Base-by-base conservation (phyloP, 2,329 filamentous ascomycete species). In the Microcyclospora tardicrescens region DNA sequence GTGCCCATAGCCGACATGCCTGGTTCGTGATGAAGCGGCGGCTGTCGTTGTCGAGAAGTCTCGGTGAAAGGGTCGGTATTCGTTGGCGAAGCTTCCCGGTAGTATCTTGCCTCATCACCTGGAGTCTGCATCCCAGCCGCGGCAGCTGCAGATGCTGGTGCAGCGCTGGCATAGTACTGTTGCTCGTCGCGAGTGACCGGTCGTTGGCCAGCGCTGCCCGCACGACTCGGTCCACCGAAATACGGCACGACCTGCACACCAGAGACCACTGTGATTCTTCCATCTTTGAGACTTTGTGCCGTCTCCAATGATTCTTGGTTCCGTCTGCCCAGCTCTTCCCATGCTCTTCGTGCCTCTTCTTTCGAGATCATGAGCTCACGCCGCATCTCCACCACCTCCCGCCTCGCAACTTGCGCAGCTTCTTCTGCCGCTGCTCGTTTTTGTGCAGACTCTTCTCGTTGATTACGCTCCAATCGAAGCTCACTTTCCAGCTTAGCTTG, bases 351-450 rank as follows among this genome's bases (percentile, higher is more conserved):
- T 8, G 91, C 89, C 61, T 98, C 91, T 51, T 95, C 89, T 56
- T 94, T 95, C 30, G 87, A 93, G 44, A 98, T 98, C 52, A 82
- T 75, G 30, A 96, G 69, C 62, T 98, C 91, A 46, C 91, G 84
- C 51, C 82, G 81, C 81, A 94, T 86, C 60, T 96, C 91, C 12
- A 72, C 70, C n/a, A 93, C 73, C 50, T 58, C 55, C 10, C 52
- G 43, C 32, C 48, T 51, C 15, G 54, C 53, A 2, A 47, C 40
- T 15, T 47, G 46, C 10, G 48, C 47, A 28, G 49, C 47, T 27
- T 48, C 48, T 16, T 55, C 55, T 6, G 51, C 44, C 24, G 52
- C 50, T 16, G 46, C 44, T 30, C 53, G 46, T 34, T 40, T 42
- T 24, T 37, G 33, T 40, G 81, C 72, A 1, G 80, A 76, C 37